These are phyloP conservation scores for Pestalotiopsis sp. DNA, from an alignment of 2,329 filamentous ascomycete genomes.

Conservation along the genomic window DNA sequence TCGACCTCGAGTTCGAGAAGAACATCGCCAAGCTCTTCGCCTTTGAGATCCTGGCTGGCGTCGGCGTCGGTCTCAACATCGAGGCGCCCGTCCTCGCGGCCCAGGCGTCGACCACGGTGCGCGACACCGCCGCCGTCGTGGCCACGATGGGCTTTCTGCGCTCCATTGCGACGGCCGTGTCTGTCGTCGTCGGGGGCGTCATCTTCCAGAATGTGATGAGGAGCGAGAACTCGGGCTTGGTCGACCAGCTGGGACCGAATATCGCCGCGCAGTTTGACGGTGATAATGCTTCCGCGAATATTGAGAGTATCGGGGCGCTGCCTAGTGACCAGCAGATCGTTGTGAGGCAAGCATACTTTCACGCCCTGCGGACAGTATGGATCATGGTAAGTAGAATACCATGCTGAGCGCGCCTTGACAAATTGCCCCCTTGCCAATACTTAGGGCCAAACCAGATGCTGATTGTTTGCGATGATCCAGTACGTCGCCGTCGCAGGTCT, in stretches of 20 bases:
- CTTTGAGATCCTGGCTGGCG: slow-evolving; percentile 62
- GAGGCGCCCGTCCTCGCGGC: slow-evolving; percentile 65
- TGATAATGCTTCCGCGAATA: slow-evolving; percentile 18
- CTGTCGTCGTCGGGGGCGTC: slow-evolving; percentile 60
- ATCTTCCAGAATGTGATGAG: slow-evolving; percentile 40
- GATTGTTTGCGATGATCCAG: slow-evolving; percentile 7
- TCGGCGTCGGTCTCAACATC: slow-evolving; percentile 65
- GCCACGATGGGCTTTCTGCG: slow-evolving; percentile 64
- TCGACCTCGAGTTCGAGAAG: slow-evolving; percentile 54
- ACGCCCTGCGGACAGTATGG: slow-evolving; percentile 21
- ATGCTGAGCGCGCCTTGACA: neutral
- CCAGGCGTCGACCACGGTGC: slow-evolving; percentile 61
- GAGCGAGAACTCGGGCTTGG: slow-evolving; percentile 13
- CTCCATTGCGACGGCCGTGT: slow-evolving; percentile 58
- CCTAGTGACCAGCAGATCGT: slow-evolving; percentile 16
- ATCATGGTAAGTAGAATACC: slow-evolving; percentile 20
- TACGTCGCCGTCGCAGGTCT: slow-evolving; percentile 20
- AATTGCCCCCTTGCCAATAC: neutral
- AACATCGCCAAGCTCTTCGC: slow-evolving; percentile 51
- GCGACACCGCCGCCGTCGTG: slow-evolving; percentile 65
- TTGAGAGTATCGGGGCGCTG: slow-evolving; percentile 18
- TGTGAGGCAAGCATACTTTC: slow-evolving; percentile 20
- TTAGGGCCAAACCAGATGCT: neutral
- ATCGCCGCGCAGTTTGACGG: slow-evolving; percentile 20
- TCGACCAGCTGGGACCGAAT: slow-evolving; percentile 17